Evolutionary conservation across 2,329 filamentous ascomycete genomes (phyloP).

Genomic region (Graphiopsis chlorocephala): DNA sequence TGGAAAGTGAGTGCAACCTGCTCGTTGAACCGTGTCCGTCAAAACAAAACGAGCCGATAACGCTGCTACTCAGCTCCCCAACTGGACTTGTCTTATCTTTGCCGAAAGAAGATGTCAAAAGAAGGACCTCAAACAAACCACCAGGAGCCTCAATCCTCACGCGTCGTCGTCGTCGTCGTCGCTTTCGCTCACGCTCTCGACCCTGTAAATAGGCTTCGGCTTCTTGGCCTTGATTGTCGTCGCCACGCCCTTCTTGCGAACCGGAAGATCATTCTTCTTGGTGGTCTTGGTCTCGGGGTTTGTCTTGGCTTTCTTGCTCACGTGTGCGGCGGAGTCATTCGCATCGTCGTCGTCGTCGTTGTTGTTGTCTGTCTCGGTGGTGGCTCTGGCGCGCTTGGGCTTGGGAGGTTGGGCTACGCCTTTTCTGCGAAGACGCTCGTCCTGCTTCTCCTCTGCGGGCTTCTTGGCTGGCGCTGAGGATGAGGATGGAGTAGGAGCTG

Average conservation of each 20-base stretch:
- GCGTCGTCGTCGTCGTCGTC: background rate
- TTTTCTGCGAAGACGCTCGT: background rate
- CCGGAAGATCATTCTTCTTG: background rate
- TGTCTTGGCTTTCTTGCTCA: background rate
- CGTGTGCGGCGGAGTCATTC: background rate
- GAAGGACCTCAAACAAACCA: too few relatives aligned
- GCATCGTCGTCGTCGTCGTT: background rate
- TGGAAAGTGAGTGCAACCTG: background rate
- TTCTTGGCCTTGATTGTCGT: background rate
- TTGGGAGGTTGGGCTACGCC: background rate
- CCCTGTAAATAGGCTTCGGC: background rate
- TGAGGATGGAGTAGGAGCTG: background rate
- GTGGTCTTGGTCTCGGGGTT: background rate
- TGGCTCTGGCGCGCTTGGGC: background rate
- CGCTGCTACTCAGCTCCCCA: too few relatives aligned
- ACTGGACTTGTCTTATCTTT: background rate
- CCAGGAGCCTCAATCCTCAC: background rate
- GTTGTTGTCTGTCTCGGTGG: background rate
- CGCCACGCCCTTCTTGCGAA: conserved; percentile 1
- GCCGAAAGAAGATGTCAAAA: too few relatives aligned
- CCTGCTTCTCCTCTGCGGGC: background rate
- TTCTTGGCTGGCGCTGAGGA: background rate
- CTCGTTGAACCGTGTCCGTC: background rate
- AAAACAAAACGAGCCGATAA: background rate
- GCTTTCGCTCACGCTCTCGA: background rate